phyloP scores from a whole-genome alignment of 2,329 filamentous ascomycete genomes.

The Xylogone sp. region DNA sequence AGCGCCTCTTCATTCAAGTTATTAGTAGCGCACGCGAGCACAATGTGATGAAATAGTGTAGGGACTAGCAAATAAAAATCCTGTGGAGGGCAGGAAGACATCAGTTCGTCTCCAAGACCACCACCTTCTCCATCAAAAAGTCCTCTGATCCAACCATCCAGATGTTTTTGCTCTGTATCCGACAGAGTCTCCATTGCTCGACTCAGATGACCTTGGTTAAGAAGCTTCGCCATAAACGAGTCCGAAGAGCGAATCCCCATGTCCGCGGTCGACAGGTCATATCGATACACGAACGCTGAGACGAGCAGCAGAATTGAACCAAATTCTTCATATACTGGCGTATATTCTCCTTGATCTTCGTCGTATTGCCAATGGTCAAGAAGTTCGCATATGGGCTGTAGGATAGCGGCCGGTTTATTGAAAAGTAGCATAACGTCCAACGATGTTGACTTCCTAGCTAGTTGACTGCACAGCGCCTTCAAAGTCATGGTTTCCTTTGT shows the following conservation, averaged over 20 bases:
- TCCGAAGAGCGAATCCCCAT: slow-evolving; percentile 55
- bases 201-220: slow-evolving; percentile 55
- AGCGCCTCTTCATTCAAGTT: slow-evolving; percentile 65
- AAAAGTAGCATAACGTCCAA: slow-evolving; percentile 76
- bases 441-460: slow-evolving; percentile 68
- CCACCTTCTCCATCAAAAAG: slow-evolving; percentile 72
- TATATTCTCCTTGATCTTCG: slow-evolving; percentile 79
- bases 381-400: slow-evolving; percentile 70
- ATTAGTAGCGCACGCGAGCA: slow-evolving; percentile 64
- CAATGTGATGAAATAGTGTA: slow-evolving; percentile 71
- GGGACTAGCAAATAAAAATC: slow-evolving; percentile 78
- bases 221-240: slow-evolving; percentile 66
- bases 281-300: slow-evolving; percentile 72
- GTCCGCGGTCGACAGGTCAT: slow-evolving; percentile 61
- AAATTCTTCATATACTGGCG: slow-evolving; percentile 84
- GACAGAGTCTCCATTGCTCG: slow-evolving; percentile 57
- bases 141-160: slow-evolving; percentile 72
- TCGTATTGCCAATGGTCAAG: slow-evolving; percentile 79
- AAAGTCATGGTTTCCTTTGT: slow-evolving; percentile 78
- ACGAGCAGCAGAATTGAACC: slow-evolving; percentile 72
- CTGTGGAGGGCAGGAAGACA: slow-evolving; percentile 77
- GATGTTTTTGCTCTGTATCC: slow-evolving; percentile 58
- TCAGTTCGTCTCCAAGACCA: slow-evolving; percentile 73
- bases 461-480: slow-evolving; percentile 66
- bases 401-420: slow-evolving; percentile 63